Base-by-base conservation (phyloP, 2,329 filamentous ascomycete genomes). In the Hypoxylon sp. region DNA sequence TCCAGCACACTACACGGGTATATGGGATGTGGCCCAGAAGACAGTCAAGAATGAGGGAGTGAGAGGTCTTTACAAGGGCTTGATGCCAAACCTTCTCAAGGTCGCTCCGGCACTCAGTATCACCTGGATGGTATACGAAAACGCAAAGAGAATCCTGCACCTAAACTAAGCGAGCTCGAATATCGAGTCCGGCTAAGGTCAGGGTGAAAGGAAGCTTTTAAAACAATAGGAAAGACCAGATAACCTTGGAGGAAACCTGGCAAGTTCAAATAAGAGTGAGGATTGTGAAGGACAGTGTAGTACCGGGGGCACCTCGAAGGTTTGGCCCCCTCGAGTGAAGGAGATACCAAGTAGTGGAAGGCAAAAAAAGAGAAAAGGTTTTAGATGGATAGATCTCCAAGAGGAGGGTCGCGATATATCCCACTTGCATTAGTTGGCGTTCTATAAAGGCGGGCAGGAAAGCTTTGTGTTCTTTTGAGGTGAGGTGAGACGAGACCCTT, bases 51-150 rank as follows among this genome's bases (percentile, higher is more conserved):
- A 91, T 54, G 96, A 99, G 81, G 96, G 96, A 0, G 79, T 92
- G 39, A 87, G 92, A 66, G 96, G 96, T 2, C 84, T 99, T 63
- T 99, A 97, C 85, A 97, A 97, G 81, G 96, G 96, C 1, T 84
- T 98, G 71, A 97, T 95, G 46, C 96, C 96, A 4, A 99, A 98
- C 78, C 84, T 99, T 42, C 85, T 99, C 74, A 99, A 99, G 84
- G 96, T 99, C 37, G 94, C 96, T 9, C 96, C 96, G 1, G 94
- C 96, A 31, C 91, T 99, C 59, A 97, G 94, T 75, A 98, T 99
- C 78, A 94, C 94, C 60, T 97, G 96, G 85, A 89, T 97, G 76
- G 92, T 96, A 67, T 97, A 97, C 78, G 94, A 97, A 82, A 96
- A 96, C 77, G 90, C 92, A 61, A 97, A 97, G 84, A 88, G 86